Base-by-base conservation (phyloP, 495 filamentous ascomycete species). In the Penicillium longicatenatum region DNA sequence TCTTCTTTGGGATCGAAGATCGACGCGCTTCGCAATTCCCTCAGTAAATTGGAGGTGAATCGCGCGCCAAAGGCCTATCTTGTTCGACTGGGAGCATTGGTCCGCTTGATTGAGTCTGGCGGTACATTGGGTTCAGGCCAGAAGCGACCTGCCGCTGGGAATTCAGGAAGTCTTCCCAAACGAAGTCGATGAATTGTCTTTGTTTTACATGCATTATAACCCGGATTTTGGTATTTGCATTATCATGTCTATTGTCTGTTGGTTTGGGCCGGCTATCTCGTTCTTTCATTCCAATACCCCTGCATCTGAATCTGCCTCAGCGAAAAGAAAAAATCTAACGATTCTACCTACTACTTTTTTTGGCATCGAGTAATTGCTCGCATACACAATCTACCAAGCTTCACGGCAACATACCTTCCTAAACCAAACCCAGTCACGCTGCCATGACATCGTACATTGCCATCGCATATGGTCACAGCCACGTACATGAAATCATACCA, bases 31-130 rank as follows among this genome's bases (percentile, higher is more conserved):
- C 62, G 60, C n/a, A 68, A 68, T 12, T 63, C 73, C 9, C 72
- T 75, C 8, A 59, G 66, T n/a, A 72, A 68, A 54, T 64, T 72
- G 45, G 76, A 77, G 49, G 71, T 77, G 24, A 71, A 75, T 44
- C 72, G 68, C 14, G 74, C 75, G 1, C 75, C 77, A 5, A 70
- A 62, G 48, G 61, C 56, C 14, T 79, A 71, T 24, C 68, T 78
- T 21, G 52, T 73, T 20, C 68, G 69, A 33, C 60, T 79, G 11
- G 65, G 54, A 10, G 52, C 63, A 0, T 41, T 78, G 19, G 60
- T 77, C 12, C 72, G 71, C 20, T 51, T 51, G 46, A 70, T 69
- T 17, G 72, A 75, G 57, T 59, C 68, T 14, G 63, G 51, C 22
- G 47, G 49, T n/a, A 26, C 58, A 16, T 50, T 17, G 19, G 48